These are phyloP conservation scores for Podaxis pistillaris DNA, from an alignment of 768 basidiomycete species.

Conservation along the genomic window DNA sequence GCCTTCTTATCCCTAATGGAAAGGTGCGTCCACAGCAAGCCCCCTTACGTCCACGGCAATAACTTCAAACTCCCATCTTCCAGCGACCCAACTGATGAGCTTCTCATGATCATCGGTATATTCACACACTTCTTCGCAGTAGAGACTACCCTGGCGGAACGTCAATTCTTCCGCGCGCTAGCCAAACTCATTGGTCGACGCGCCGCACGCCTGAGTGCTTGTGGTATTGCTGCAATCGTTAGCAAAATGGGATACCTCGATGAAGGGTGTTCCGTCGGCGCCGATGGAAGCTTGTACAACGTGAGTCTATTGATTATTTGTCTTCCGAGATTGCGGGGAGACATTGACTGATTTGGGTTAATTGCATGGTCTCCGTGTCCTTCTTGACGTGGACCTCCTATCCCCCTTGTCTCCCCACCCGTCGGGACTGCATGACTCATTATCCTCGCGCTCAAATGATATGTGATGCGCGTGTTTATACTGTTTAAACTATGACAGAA, in stretches of 20 bases:
- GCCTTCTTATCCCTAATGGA: constrained; percentile 98
- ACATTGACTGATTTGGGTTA: neutral
- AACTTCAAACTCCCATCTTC: neutral
- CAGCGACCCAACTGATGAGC: constrained; percentile 94
- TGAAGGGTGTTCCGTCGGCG: constrained; percentile 85
- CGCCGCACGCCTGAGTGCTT: constrained; percentile 88
- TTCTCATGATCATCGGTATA: constrained; percentile 95
- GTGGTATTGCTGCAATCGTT: constrained; percentile 96
- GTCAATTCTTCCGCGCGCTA: constrained; percentile 95
- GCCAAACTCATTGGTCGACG: constrained; percentile 87
- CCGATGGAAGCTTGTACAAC: constrained; percentile 95
- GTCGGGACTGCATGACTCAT: neutral
- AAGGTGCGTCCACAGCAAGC: constrained; percentile 44
- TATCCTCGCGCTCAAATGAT: neutral
- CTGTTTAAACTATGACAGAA: constrained; percentile 53
- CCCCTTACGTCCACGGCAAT: neutral
- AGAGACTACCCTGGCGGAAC: constrained; percentile 94
- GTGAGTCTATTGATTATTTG: constrained; percentile 43
- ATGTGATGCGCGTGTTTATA: neutral
- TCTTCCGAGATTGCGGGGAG: neutral
- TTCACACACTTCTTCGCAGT: constrained; percentile 97
- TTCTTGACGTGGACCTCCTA: neutral
- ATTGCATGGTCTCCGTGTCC: neutral
- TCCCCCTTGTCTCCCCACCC: neutral
- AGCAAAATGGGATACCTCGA: constrained; percentile 93